phyloP scores from a whole-genome alignment of 2,329 filamentous ascomycete species.

The Aspergillus eucalypticola region DNA sequence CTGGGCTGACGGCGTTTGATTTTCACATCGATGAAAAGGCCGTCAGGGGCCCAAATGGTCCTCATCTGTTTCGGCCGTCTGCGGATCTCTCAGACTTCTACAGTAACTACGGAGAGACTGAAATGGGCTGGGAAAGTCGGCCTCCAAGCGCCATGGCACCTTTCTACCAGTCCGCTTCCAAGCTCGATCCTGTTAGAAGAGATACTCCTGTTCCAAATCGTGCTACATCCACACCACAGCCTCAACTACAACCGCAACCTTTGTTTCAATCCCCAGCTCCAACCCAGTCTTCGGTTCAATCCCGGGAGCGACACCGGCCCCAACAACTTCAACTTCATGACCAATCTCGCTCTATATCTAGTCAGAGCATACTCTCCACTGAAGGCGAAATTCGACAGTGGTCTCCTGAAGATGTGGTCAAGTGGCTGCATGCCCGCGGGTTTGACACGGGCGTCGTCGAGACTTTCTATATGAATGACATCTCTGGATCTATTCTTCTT shows the following conservation, averaged over 20 bases:
- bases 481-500: conserved; percentile 81
- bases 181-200: conserved; percentile 2
- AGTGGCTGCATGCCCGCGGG: conserved; percentile 7
- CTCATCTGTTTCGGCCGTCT: conserved; percentile 77
- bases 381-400: too few species aligned
- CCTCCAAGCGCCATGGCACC: conserved; percentile 16
- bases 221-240: too few species aligned
- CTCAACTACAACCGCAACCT: not conserved
- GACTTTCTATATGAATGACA: conserved; percentile 88
- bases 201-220: too few species aligned
- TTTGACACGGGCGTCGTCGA: conserved; percentile 64
- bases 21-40: conserved; percentile 61
- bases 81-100: conserved; percentile 13
- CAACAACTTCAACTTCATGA: not conserved
- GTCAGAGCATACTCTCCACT: too few species aligned
- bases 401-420: conserved; percentile 3
- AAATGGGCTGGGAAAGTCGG: conserved; percentile 16
- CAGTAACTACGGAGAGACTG: conserved; percentile 17
- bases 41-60: conserved; percentile 77
- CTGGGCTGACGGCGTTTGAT: conserved; percentile 61
- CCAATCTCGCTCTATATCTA: too few species aligned
- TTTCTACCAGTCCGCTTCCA: conserved; percentile 16
- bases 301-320: not conserved
- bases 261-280: not conserved
- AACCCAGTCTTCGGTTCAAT: not conserved